phyloP scores from a whole-genome alignment of 148 eudicot genomes.

The Arbutus unedo region DNA sequence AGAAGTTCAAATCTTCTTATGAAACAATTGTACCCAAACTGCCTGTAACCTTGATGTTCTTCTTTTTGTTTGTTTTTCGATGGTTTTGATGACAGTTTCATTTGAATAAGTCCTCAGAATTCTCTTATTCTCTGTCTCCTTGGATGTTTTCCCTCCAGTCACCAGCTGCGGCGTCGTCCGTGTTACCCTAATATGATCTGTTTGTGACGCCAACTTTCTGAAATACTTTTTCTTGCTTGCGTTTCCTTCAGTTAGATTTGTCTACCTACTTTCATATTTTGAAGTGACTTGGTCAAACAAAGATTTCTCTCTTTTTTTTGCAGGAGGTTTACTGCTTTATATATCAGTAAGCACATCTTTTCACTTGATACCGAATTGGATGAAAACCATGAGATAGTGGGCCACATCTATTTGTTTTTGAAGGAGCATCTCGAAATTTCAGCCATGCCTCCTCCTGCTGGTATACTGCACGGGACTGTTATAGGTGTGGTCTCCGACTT shows the following conservation, averaged over 20 bases:
- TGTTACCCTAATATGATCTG: neutral
- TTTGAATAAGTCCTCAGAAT: neutral
- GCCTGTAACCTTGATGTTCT: neutral
- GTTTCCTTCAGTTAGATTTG: neutral
- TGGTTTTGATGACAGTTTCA: neutral
- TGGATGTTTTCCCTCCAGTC: neutral
- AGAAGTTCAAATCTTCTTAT: neutral
- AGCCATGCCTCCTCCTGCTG: constrained; percentile 57
- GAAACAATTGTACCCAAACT: neutral
- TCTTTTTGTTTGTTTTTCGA: neutral
- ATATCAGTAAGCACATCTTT: constrained; percentile 48
- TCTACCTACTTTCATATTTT: neutral
- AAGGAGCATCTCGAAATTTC: constrained; percentile 76
- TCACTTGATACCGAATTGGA: constrained; percentile 39
- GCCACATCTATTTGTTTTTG: constrained; percentile 60
- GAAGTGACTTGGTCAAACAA: neutral
- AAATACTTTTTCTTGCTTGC: neutral
- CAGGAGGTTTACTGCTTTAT: constrained; percentile 75
- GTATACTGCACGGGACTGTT: constrained; percentile 70
- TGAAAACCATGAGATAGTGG: constrained; percentile 47
- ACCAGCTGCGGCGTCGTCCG: too few relatives aligned
- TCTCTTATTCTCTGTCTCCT: neutral
- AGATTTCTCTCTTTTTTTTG: constrained; percentile 14
- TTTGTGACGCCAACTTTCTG: neutral
- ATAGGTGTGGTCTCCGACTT: constrained; percentile 38